Evolutionary conservation across 495 filamentous ascomycete genomes (phyloP), one percentile per base, ranked within the genome.

Genomic region (Aspergillus conjunctus): DNA sequence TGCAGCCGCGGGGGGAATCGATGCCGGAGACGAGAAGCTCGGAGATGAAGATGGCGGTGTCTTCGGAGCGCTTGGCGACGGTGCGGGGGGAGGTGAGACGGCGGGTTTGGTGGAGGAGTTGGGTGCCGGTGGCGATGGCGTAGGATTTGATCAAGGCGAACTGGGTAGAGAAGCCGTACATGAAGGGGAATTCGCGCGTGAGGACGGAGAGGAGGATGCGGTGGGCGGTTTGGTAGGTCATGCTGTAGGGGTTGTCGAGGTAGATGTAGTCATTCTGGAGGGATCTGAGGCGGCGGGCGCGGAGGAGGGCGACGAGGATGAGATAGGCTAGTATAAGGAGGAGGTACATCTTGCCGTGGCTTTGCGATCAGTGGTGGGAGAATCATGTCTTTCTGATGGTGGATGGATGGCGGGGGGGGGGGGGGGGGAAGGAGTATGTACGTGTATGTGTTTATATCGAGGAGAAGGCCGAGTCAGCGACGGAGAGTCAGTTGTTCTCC

Each of bases 61-160:
- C 54, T 32, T 57, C 54, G 5, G 54, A 57, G 22, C 54, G 54
- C 18, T 57, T 57, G 17, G 37, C 54, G n/a, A 57, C 54, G 15
- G 26, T 45, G 54, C 54, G 39, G 4, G 54, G 54, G 11, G 54
- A 33, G 37, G 54, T 57, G 3, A 57, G 43, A 26, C 54, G 54
- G 30, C 54, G 54, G 20, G 54, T 57, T 15, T 45, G 39, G 54
- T 43, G 31, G 9, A 57, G 54, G 20, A 57, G 54, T 15, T 46
- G 4, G 3, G 54, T 57, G 54, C 54, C 54, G 6, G 18, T 15
- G 54, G 54, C 39, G 39, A 57, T 57, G 54, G 37, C 54, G 43
- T 57, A 57, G 39, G 54, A 57, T 48, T 57, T 57, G 22, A 57
- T 30, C 12, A 57, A 33, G 39, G 54, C 54, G 20, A 45, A 57